Base-by-base conservation (phyloP, 2,329 filamentous ascomycete species). In the Corinectria fuckeliana region DNA sequence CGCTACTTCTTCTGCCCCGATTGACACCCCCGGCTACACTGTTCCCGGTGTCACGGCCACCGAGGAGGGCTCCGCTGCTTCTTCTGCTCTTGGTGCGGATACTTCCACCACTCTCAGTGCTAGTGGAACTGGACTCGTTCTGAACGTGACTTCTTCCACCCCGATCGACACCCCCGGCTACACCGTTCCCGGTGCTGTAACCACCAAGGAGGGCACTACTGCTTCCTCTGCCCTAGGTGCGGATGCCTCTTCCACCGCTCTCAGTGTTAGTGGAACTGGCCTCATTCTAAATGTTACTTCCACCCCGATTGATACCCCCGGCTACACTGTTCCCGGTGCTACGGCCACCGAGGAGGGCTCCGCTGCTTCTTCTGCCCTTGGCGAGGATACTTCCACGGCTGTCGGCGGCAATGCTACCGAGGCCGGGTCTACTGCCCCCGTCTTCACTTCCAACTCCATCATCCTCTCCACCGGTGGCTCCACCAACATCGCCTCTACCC, bases 381-480 rank as follows among this genome's bases (percentile, higher is more conserved):
- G 16, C 14, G 62, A 54, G 13, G 45, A 45, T 7, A 48, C 54
- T 14, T 42, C 56, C 21, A 34, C 20, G 11, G 45, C 41, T 21
- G 45, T 25, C 21, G 30, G 25, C 41, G 52, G 50, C 10, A 23
- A 28, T 23, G 47, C 52, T 9, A 51, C 58, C 13, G n/a, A 36
- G 32, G 18, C 16, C 32, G 32, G 32, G 4, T 36, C 32, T n/a
- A 36, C n/a, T 50, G 48, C n/a, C n/a, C 9, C 32, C 14, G 48
- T 18, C 8, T 38, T 26, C 48, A 50, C 48, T 26, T 26, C 48
- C 48, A 50, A 18, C 21, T 50, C 48, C 10, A 28, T 69, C 38
- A 64, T 60, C 28, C 48, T 61, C 45, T 55, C 58, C 25, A 59
- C 53, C 23, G 54, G 56, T 28, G 54, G 56, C 36, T 50, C 28